Percentiles rank a stretch among this genome's conserved stretches.
These are phyloP conservation scores for Penicillium vulpinum DNA, from an alignment of 2,329 filamentous ascomycete genomes.

Conservation along the genomic window DNA sequence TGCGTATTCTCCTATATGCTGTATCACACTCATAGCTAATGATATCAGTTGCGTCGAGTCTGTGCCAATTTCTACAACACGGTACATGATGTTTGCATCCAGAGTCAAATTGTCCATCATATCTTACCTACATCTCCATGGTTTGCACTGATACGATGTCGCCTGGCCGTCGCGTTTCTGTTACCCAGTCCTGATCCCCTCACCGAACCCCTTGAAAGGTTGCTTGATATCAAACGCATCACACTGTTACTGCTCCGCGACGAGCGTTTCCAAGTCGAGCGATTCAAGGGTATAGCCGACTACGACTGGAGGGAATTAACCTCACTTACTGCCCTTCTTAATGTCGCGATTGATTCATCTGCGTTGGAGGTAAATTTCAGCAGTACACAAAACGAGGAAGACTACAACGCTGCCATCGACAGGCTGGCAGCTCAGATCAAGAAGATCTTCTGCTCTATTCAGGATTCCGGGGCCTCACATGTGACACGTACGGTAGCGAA, in stretches of 20 bases:
- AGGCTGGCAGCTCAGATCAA: conserved; percentile 62
- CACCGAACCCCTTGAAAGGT: conserved; percentile 24
- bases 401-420: conserved; percentile 73
- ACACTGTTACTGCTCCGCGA: conserved; percentile 29
- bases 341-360: conserved; percentile 72
- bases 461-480: conserved; percentile 71
- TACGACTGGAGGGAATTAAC: conserved; percentile 67
- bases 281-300: conserved; percentile 26
- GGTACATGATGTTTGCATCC: conserved; percentile 40
- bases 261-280: conserved; percentile 35
- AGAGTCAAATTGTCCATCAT: conserved; percentile 43
- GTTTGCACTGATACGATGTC: conserved; percentile 42
- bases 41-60: conserved; percentile 32
- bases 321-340: conserved; percentile 67
- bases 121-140: conserved; percentile 40
- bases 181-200: conserved; percentile 30
- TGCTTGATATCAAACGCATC: conserved; percentile 35
- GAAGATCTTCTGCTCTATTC: conserved; percentile 60
- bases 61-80: conserved; percentile 32
- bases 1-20: conserved; percentile 12
- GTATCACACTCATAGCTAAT: conserved; percentile 9
- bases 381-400: conserved; percentile 40
- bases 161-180: conserved; percentile 42
- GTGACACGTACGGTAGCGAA: conserved; percentile 76
- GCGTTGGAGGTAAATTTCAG: conserved; percentile 34